phyloP scores from a whole-genome alignment of 805 yeast species.

The Zygosaccharomyces bailii region DNA sequence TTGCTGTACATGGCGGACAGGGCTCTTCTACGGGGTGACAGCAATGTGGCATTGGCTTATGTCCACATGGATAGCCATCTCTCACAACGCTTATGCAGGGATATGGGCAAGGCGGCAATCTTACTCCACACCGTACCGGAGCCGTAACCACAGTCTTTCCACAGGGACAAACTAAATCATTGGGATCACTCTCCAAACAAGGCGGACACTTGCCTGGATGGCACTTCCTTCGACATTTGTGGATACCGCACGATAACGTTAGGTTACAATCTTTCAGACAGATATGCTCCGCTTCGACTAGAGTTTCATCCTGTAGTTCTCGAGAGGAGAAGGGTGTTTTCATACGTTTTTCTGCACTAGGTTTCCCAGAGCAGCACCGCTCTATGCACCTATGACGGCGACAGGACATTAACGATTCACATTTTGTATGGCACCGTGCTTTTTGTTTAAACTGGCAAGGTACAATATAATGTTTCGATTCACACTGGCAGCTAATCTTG shows the following conservation, averaged over 20 bases:
- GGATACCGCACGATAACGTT: conserved; percentile 61
- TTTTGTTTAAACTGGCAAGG: conserved; percentile 58
- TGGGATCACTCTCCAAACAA: conserved; percentile 75
- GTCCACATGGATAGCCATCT: conserved; percentile 58
- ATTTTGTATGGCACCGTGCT: conserved; percentile 67
- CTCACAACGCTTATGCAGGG: conserved; percentile 54
- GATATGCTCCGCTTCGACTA: conserved; percentile 71
- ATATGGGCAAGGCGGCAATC: conserved; percentile 57
- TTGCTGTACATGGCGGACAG: conserved; percentile 76
- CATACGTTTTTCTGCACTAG: conserved; percentile 50
- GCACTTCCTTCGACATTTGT: conserved; percentile 65
- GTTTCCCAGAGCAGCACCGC: conserved; percentile 69
- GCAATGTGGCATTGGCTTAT: conserved; percentile 59
- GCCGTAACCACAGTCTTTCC: conserved; percentile 75
- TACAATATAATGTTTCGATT: conserved; percentile 50
- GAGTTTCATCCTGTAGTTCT: conserved; percentile 45
- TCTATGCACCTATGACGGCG: conserved; percentile 72
- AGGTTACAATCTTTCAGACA: conserved; percentile 67
- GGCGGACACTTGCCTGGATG: conserved; percentile 79
- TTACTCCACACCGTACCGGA: conserved; percentile 82
- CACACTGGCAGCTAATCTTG: conserved; percentile 60
- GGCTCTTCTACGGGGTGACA: conserved; percentile 65
- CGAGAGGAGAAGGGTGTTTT: conserved; percentile 38
- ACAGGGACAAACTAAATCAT: conserved; percentile 76
- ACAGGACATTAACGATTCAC: conserved; percentile 73